Evolutionary conservation across 2,329 filamentous ascomycete species (phyloP), one percentile per base, ranked within the genome.

Genomic region (Clonostachys byssicola): DNA sequence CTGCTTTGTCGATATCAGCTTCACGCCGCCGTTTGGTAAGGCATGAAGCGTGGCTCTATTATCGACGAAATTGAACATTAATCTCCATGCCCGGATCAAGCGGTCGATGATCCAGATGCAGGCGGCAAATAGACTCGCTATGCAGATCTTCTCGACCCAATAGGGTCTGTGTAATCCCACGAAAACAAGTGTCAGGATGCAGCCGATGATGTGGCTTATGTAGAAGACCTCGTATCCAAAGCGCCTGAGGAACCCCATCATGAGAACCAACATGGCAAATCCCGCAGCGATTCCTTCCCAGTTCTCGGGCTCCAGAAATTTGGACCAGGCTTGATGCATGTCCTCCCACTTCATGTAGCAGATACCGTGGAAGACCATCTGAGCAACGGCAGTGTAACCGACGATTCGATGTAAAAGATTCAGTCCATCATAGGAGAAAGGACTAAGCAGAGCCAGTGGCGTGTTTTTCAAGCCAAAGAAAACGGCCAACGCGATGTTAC

Each of bases 391-490:
- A 1, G 65, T 62, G 41, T 75, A 76, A 4, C 74, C 74, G 4
- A 65, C 66, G 5, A 70, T 55, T 38, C 70, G 67, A 51, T 79
- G 76, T 5, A 78, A 60, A 4, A 65, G 56, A 40, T 77, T 76
- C 8, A 78, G 62, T 30, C 68, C 61, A 44, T 73, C 72, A 48
- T 78, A 72, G 4, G 73, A 71, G 12, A n/a, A 10, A 6, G 42
- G 18, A 20, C 10, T 30, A 5, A 43, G 16, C 9, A 43, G 16
- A 14, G 66, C 66, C 8, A 78, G 54, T 0, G 73, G 74, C 0
- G 73, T 77, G 47, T 77, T 77, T 47, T 73, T 68, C 12, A 79
- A 60, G 23, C 76, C 73, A 4, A 75, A 68, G 16, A 72, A 64
- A 6, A 75, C 59, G 10, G 63, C 64, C 35, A 75, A 52, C 3